Evolutionary conservation across 1,284 basidiomycete species (phyloP), one percentile per base, ranked within the genome.

Genomic region (Amylostereum chailletii): DNA sequence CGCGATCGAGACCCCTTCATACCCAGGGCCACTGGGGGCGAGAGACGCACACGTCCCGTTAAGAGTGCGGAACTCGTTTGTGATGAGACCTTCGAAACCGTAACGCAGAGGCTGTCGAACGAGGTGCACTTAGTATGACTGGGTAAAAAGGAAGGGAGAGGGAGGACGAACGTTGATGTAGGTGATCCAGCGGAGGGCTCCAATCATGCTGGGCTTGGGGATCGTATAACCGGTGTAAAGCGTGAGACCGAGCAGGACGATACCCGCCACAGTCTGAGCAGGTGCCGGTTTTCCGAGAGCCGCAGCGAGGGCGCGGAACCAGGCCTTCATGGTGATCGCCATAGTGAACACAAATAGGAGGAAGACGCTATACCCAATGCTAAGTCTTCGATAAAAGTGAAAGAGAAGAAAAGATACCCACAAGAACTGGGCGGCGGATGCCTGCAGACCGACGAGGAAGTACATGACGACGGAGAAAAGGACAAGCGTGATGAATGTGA

Each of bases 101-200:
- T 76, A 82, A 44, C 64, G 65, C 27, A 77, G 51, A 11, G 71
- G 75, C 75, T 75, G 52, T 2, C 10, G 5, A 5, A 27, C 0
- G 31, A 10, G 8, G 43, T 19, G 19, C 19, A 19, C 19, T 54
- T 7, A 53, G 46, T 32, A 38, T 40, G 3, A 37, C 30, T 5
- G 34, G 5, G 45, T 9, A 9, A 9, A 6, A 53, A 40, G 5
- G 55, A 45, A n/a, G 41, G 34, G 19, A 31, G 31, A 19, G 2
- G 61, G 60, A 1, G 65, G 11, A 68, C 77, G 46, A 53, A 75
- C 79, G 51, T 83, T 81, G 33, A 83, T 71, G 45, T 74, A 82
- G 2, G 75, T 75, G 37, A 85, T 76, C 83, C 84, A 86, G 26
- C 70, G 67, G 49, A 86, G 63, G 2, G 77, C 80, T 7, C 76